Evolutionary conservation across 352 stramenopile genomes (phyloP).

Genomic region (Globisporangium uncinulatum): DNA sequence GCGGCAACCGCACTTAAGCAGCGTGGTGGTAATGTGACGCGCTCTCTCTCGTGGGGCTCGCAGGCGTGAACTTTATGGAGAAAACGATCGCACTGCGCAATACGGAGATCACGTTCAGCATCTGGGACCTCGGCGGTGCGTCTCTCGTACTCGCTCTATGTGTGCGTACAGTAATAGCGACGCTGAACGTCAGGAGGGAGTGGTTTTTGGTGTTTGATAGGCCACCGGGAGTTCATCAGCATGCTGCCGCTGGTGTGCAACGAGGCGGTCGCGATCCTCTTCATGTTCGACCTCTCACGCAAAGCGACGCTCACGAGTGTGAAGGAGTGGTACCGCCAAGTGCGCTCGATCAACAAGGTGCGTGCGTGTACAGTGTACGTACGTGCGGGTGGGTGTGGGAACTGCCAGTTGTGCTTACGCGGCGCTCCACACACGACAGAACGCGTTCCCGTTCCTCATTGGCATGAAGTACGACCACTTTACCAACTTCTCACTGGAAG

Average conservation of each 20-base stretch:
- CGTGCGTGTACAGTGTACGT: neutral
- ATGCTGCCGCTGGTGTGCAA: constrained; percentile 95
- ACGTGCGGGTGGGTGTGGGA: neutral
- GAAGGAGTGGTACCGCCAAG: constrained; percentile 92
- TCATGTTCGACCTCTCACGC: constrained; percentile 94
- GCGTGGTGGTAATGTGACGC: neutral
- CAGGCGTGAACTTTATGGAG: constrained; percentile 95
- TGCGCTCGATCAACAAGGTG: constrained; percentile 89
- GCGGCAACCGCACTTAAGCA: neutral
- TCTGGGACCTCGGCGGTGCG: constrained; percentile 90
- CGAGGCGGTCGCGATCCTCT: constrained; percentile 92
- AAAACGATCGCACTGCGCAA: constrained; percentile 93
- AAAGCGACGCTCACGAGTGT: constrained; percentile 90
- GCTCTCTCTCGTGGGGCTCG: neutral
- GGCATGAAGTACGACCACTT: constrained; percentile 96
- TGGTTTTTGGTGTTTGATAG: constrained; percentile 7
- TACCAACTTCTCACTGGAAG: constrained; percentile 83
- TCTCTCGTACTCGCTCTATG: neutral
- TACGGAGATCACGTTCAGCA: constrained; percentile 94
- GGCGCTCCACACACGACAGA: constrained; percentile 26
- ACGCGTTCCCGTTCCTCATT: constrained; percentile 91
- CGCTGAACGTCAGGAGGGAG: too few relatives aligned
- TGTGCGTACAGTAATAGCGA: neutral
- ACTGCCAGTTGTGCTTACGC: neutral
- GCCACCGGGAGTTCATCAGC: constrained; percentile 91